Evolutionary conservation across 78 protist species (phyloP), one percentile per base, ranked within the genome.

Genomic region (Dictyostelium firmibasis): DNA sequence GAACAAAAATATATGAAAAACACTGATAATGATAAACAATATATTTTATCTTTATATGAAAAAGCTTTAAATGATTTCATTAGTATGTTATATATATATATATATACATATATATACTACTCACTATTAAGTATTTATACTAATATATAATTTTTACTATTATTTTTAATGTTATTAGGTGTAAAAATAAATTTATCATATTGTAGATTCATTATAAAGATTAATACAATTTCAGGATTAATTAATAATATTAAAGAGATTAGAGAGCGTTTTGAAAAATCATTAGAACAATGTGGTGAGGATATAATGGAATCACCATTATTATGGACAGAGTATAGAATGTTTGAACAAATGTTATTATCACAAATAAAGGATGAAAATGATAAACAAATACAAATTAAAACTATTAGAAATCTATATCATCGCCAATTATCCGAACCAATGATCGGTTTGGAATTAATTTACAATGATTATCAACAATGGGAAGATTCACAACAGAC

Each of bases 61-160:
- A 57, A 76, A 27, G 94, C 94, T 4, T n/a, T 89, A 10, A 69
- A 89, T n/a, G 94, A 89, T 70, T 89, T 69, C 60, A 62, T 89
- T 60, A 64, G 87, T 89, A 79, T 29, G 93, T 77, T 23, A 77
- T 38, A 43, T 75, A 0, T 7, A 57, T 53, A 29, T n/a, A n/a
- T n/a, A n/a, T n/a, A n/a, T n/a, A n/a, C n/a, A n/a, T n/a, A n/a
- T n/a, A n/a, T n/a, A n/a, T n/a, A n/a, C n/a, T n/a, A n/a, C n/a
- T n/a, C n/a, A n/a, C n/a, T n/a, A n/a, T n/a, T n/a, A n/a, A n/a
- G n/a, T n/a, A n/a, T n/a, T n/a, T n/a, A n/a, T n/a, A n/a, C n/a
- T n/a, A n/a, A n/a, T n/a, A n/a, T n/a, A n/a, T n/a, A 38, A 75
- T 36, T 75, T 23, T 8, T 23, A 11, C 13, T 27, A 27, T 29